Evolutionary conservation across 108 stramenopile genomes (phyloP), one percentile per base, ranked within the genome.

Genomic region (Skeletonema potamos): DNA sequence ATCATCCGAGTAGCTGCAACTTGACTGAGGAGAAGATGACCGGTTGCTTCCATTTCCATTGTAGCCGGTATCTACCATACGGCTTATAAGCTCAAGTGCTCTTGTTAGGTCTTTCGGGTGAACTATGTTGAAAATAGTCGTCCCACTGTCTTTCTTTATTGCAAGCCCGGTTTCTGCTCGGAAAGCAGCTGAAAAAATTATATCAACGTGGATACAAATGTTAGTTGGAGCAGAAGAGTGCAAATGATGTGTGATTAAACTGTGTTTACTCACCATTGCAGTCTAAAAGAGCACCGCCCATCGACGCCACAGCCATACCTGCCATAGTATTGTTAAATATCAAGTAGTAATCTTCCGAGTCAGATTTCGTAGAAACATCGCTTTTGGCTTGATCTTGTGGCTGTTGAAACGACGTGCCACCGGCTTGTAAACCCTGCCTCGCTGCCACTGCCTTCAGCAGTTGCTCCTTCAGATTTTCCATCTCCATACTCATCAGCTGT

Each of bases 221-320:
- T 26, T 26, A 39, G 22, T 6, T 17, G 15, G 12, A 46, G 1
- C n/a, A 43, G n/a, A 32, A 3, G 27, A 70, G 17, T 17, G 28
- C 27, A 58, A 48, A 12, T 37, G 7, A 41, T 44, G 27, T 22
- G 4, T 41, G 34, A 55, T 34, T 36, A 10, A 20, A 1, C 9
- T 51, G 48, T 8, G 0, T 51, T 51, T 22, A 67, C 68, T 70
- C 54, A 70, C 68, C 58, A 64, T 71, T 71, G 30, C 70, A 71
- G 28, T 81, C 79, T 26, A 81, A 20, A 64, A 81, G 74, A 20
- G 68, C 44, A 11, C 79, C 79, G 24, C 79, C 79, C 79, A 81
- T 81, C 10, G 79, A 69, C 3, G 79, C 73, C 6, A 81, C 64
- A 30, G 58, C 58, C 73, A 77, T 77, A n/a, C 70, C 76, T 24